Conservation (phyloP, 1,284 basidiomycete species). For the Mycosarcoma maydis region DNA sequence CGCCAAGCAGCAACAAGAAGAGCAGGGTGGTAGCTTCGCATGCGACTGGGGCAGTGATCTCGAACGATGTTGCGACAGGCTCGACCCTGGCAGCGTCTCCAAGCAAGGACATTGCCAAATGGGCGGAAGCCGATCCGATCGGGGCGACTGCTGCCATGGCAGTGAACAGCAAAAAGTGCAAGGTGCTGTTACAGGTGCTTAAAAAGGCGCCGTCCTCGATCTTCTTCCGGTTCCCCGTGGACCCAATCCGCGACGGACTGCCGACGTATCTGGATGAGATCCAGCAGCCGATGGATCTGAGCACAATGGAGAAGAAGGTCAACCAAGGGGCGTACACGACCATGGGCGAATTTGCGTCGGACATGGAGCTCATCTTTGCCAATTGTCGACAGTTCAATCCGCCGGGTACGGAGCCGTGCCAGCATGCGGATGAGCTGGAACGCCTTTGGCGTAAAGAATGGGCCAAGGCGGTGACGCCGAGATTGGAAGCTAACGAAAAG, state of each 20-base stretch:
- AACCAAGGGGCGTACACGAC: conserved; percentile 50
- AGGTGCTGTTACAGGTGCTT: conserved; percentile 76
- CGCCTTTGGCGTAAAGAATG: conserved; percentile 86
- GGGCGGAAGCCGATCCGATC: conserved; percentile 46
- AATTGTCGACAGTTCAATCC: conserved; percentile 75
- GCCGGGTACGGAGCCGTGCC: conserved; percentile 75
- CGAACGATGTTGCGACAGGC: conserved; percentile 14
- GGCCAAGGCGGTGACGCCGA: conserved; percentile 79
- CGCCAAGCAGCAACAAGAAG: conserved; percentile 20
- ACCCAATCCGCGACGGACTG: conserved; percentile 78
- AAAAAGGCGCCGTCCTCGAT: conserved; percentile 76
- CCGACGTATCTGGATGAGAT: conserved; percentile 96
- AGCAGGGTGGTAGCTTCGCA: conserved; percentile 16
- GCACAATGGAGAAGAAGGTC: conserved; percentile 78
- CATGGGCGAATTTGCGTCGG: conserved; percentile 75
- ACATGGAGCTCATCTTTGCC: conserved; percentile 83
- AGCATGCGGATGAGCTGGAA: conserved; percentile 78
- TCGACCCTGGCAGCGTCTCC: conserved; percentile 14
- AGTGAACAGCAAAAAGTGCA: conserved; percentile 73
- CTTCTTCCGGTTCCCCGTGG: conserved; percentile 86
- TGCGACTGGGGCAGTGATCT: conserved; percentile 3
- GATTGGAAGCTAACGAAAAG: conserved; percentile 82
- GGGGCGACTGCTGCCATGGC: conserved; percentile 47
- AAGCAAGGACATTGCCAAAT: conserved; percentile 31
- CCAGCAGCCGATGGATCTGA: conserved; percentile 88